Evolutionary conservation across 305 asterid genomes (phyloP).

Genomic region (Withania somnifera): DNA sequence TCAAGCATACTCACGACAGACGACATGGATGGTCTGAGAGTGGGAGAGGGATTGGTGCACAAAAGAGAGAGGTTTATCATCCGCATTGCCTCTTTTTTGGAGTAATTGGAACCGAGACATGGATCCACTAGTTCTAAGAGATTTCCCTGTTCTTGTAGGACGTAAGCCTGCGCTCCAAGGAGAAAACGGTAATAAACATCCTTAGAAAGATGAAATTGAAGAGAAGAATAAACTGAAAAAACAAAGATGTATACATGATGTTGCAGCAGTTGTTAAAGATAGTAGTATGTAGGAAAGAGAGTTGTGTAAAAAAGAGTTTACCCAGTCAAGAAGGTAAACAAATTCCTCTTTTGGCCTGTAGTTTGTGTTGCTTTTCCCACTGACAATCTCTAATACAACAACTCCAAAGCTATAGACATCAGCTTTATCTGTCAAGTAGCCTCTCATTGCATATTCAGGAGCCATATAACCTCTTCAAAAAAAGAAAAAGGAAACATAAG

Average conservation of each 20-base stretch:
- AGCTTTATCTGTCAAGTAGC: constrained; percentile 85
- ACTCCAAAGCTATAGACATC: constrained; percentile 89
- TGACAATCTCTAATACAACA: constrained; percentile 72
- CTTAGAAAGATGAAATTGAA: not conserved
- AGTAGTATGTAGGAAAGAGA: not conserved
- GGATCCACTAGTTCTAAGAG: constrained; percentile 89
- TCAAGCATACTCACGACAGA: constrained; percentile 76
- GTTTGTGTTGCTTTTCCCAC: constrained; percentile 83
- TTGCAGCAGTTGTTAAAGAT: not conserved
- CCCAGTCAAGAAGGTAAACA: constrained; percentile 94
- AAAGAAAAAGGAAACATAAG: not conserved
- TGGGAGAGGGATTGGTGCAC: constrained; percentile 89
- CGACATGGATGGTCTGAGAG: constrained; percentile 80
- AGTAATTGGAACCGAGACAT: constrained; percentile 41
- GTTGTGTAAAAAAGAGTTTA: constrained; percentile 10
- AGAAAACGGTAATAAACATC: not conserved
- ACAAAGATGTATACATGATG: not conserved
- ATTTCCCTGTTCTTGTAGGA: constrained; percentile 83
- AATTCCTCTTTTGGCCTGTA: constrained; percentile 82
- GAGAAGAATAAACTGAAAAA: not conserved
- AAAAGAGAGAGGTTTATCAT: constrained; percentile 56
- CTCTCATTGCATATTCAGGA: constrained; percentile 94
- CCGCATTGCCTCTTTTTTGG: constrained; percentile 48
- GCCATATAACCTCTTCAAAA: constrained; percentile 84
- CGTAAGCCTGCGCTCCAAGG: constrained; percentile 53